Evolutionary conservation across 306 rosid genomes (phyloP), one percentile per base, ranked within the genome.

Genomic region (Pueraria montana): DNA sequence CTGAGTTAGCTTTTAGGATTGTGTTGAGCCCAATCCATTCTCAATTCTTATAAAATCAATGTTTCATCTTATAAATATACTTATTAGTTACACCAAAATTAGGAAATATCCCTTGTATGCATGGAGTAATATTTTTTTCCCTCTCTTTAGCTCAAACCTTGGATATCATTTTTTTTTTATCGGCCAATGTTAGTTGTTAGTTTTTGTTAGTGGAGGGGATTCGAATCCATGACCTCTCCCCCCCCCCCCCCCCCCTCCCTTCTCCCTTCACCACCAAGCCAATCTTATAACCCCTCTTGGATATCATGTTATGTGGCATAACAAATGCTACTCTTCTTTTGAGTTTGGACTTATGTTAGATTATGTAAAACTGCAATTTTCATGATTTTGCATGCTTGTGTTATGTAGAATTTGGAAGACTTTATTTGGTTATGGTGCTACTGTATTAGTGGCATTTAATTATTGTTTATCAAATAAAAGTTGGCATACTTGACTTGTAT

Each of bases 401-500:
- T 52, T 71, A 64, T 27, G 26, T 55, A 42, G 21, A 64, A 58
- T 71, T 52, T 48, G 21, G 43, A 72, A 59, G 38, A 6, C 4
- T 30, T 30, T 30, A 30, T 75, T 68, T 76, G 32, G 79, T 21
- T 38, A 58, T 40, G 74, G 53, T 59, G 65, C 63, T 50, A 24
- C 10, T 13, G 2, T 45, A 34, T 61, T 49, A 48, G 77, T 80
- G 13, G 59, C 65, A 9, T 65, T 36, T 72, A 49, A 52, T 78
- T 55, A 43, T 70, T 68, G 24, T 64, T 82, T 45, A 71, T 79
- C 58, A 45, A 64, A 62, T 75, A 82, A 73, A 84, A 81, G 72
- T 59, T 84, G 76, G 42, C 80, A 43, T 82, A 67, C 74, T 52
- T 79, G 78, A 80, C 78, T 74, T 84, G 76, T 67, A 82, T 79